Conservation (phyloP, 768 basidiomycete genomes). For the Cantharellus cinnabarinus region DNA sequence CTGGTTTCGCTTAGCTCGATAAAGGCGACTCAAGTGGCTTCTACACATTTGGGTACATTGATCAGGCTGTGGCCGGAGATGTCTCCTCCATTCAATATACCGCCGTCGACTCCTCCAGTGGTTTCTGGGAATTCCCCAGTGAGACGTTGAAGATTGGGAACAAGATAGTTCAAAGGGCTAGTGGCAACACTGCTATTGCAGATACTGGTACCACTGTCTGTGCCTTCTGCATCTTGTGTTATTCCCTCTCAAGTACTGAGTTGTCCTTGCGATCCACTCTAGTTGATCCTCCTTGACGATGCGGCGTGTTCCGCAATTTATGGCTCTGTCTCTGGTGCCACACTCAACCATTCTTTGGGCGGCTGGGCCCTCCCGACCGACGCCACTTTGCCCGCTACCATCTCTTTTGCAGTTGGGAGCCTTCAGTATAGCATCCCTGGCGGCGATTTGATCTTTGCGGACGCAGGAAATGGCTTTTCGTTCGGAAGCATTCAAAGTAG, state of each 20-base stretch:
- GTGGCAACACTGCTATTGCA: slow-evolving; percentile 19
- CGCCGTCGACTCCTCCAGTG: slow-evolving; percentile 15
- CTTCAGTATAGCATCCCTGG: background rate
- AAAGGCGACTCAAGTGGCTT: slow-evolving; percentile 20
- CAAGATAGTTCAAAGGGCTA: slow-evolving; percentile 12
- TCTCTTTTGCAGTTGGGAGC: background rate
- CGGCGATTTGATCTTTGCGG: slow-evolving; percentile 13
- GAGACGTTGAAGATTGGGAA: slow-evolving; percentile 13
- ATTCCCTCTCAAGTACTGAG: background rate
- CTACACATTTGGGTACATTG: slow-evolving; percentile 23
- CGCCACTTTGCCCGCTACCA: background rate
- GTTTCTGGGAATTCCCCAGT: slow-evolving; percentile 22
- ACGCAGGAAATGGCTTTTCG: slow-evolving; percentile 5
- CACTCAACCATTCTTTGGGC: slow-evolving; percentile 18
- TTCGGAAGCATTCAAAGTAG: slow-evolving; percentile 7
- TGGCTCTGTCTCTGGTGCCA: slow-evolving; percentile 18
- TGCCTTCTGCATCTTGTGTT: background rate
- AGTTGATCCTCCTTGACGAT: slow-evolving; percentile 17
- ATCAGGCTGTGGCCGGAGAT: slow-evolving; percentile 10
- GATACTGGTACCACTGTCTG: slow-evolving; percentile 16
- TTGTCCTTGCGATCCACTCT: slow-evolving; percentile 8
- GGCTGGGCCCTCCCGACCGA: slow-evolving; percentile 15
- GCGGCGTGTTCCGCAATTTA: slow-evolving; percentile 18
- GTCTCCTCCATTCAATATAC: slow-evolving; percentile 2
- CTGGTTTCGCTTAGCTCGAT: slow-evolving; percentile 12